A percentile compares a stretch with the other conserved stretches of the same genome.
phyloP scores from a whole-genome alignment of 805 yeast genomes.

The Metschnikowia cerradonensis region DNA sequence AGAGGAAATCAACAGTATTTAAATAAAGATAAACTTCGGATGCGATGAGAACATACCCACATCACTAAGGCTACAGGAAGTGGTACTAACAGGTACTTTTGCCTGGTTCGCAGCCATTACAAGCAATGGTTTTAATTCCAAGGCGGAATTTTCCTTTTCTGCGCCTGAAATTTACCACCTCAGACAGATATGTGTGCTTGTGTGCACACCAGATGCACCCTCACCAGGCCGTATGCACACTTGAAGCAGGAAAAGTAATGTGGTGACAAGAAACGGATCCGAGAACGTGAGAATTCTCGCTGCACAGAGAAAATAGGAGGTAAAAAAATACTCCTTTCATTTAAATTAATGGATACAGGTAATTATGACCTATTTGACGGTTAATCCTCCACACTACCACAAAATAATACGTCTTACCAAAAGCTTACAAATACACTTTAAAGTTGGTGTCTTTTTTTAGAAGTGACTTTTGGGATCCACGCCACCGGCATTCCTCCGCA shows the following conservation, averaged over 20 bases:
- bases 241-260: neutral
- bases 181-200: slow-evolving; percentile 1
- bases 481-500: neutral
- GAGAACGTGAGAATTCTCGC: neutral
- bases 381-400: no score
- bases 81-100: slow-evolving; percentile 5
- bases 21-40: slow-evolving; percentile 1
- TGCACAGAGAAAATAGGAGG: slow-evolving; percentile 1
- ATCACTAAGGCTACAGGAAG: slow-evolving; percentile 8
- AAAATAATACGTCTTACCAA: neutral
- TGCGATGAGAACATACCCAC: slow-evolving; percentile 1
- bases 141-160: slow-evolving; percentile 3
- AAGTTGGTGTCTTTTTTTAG: neutral
- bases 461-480: no score
- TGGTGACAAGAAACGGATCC: slow-evolving; percentile 1
- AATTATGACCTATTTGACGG: neutral
- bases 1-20: slow-evolving; percentile 10
- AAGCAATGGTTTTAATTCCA: slow-evolving; percentile 5
- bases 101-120: slow-evolving; percentile 14
- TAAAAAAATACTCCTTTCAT: neutral
- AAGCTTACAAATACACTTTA: neutral
- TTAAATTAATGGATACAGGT: neutral
- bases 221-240: neutral
- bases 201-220: neutral
- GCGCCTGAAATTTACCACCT: slow-evolving; percentile 6